These are phyloP conservation scores for Venturia effusa DNA, from an alignment of 2,329 filamentous ascomycete genomes.

Conservation along the genomic window DNA sequence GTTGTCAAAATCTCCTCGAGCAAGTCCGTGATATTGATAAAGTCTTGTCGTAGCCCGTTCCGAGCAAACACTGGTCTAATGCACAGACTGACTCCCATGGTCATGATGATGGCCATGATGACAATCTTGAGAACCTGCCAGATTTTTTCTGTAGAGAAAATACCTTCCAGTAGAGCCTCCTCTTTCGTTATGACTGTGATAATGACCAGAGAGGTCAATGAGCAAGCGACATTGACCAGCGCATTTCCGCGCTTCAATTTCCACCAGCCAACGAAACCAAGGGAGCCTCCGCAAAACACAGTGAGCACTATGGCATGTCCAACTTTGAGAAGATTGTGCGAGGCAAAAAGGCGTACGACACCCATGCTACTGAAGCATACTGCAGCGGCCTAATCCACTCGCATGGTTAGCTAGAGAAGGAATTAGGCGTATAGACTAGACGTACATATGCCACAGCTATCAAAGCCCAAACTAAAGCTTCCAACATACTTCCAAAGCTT, in stretches of 20 bases:
- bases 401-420: not conserved
- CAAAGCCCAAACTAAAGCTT: conserved; percentile 67
- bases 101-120: conserved; percentile 61
- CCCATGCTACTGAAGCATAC: conserved; percentile 79
- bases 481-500: conserved; percentile 78
- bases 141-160: conserved; percentile 73
- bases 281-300: conserved; percentile 72
- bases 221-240: conserved; percentile 51
- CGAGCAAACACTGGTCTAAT: conserved; percentile 73
- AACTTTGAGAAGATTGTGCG: conserved; percentile 53
- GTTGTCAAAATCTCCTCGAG: conserved; percentile 72
- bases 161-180: conserved; percentile 70
- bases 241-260: conserved; percentile 28
- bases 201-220: conserved; percentile 74
- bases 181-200: conserved; percentile 89
- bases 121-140: conserved; percentile 75
- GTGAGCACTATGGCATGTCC: conserved; percentile 72
- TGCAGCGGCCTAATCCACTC: conserved; percentile 34
- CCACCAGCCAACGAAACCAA: conserved; percentile 61
- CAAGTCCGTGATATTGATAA: conserved; percentile 62
- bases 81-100: conserved; percentile 63
- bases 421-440: not conserved
- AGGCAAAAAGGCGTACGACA: conserved; percentile 69
- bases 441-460: conserved; percentile 66
- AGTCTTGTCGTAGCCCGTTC: conserved; percentile 58